Evolutionary conservation across 176 grass and related monocot genomes (phyloP).

Genomic region (Eremochloa ophiuroides): DNA sequence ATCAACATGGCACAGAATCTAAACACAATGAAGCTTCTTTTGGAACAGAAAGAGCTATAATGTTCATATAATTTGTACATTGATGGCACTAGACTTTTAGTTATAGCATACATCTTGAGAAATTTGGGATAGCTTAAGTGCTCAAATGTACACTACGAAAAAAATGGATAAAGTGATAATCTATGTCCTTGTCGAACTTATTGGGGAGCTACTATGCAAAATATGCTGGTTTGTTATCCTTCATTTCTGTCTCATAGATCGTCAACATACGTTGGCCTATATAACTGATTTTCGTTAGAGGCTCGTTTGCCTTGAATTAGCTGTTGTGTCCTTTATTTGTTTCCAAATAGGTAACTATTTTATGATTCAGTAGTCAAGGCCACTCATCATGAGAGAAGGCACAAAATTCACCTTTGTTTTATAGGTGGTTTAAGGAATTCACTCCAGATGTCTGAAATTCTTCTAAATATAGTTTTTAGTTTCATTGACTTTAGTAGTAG

Average conservation of each 20-base stretch:
- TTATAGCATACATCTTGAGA: background rate
- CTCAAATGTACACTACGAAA: background rate
- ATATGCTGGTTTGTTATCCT: background rate
- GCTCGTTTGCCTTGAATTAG: background rate
- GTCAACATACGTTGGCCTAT: background rate
- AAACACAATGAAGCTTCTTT: background rate
- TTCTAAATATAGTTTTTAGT: background rate
- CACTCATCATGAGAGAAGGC: background rate
- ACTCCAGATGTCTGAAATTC: background rate
- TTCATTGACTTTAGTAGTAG: background rate
- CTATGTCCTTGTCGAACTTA: background rate
- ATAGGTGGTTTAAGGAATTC: background rate
- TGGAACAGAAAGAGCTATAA: background rate
- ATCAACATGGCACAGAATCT: background rate
- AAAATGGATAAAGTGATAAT: background rate
- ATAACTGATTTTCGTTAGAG: background rate
- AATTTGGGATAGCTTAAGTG: background rate
- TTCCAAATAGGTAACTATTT: background rate
- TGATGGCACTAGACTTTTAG: background rate
- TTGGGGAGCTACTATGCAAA: background rate
- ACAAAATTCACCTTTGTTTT: background rate
- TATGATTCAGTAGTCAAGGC: background rate
- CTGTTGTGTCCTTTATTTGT: background rate
- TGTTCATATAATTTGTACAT: background rate
- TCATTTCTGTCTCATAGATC: background rate